phyloP scores from a whole-genome alignment of 2,329 filamentous ascomycete species.

The Pestalotiopsis sp. region DNA sequence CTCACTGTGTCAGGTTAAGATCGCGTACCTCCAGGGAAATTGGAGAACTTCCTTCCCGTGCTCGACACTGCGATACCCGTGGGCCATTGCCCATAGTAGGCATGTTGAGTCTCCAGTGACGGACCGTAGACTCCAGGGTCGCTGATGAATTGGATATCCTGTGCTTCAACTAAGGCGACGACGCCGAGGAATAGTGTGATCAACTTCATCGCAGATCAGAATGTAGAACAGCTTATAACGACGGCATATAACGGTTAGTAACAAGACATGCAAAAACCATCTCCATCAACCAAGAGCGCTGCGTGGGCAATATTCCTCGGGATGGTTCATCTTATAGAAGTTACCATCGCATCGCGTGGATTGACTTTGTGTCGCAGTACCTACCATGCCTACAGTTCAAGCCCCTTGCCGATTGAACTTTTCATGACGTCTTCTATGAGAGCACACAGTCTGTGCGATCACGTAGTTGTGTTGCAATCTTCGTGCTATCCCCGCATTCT shows the following conservation, averaged over 20 bases:
- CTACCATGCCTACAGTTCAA: not conserved
- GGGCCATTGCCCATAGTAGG: conserved; percentile 54
- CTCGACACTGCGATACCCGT: conserved; percentile 52
- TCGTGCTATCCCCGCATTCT: not conserved
- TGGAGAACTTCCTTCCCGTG: conserved; percentile 52
- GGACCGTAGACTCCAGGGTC: conserved; percentile 36
- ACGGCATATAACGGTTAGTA: too few relatives aligned
- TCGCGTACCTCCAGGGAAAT: conserved; percentile 42
- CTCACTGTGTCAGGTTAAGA: not conserved
- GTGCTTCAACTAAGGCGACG: not conserved
- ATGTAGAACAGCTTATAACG: not conserved
- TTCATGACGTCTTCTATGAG: conserved; percentile 5
- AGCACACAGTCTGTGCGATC: not conserved
- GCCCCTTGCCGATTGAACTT: not conserved
- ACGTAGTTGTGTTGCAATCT: conserved; percentile 2
- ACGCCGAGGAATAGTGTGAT: not conserved
- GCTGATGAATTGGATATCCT: not conserved
- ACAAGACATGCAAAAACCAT: not conserved
- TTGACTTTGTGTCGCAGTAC: not conserved
- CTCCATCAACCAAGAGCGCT: too few relatives aligned
- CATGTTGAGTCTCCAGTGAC: conserved; percentile 47
- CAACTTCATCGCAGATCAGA: not conserved
- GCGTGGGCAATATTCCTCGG: too few relatives aligned
- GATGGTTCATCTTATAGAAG: not conserved
- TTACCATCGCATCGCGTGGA: not conserved